These are phyloP conservation scores for Exserohilum rostratum DNA, from an alignment of 2,329 filamentous ascomycete genomes.

Conservation along the genomic window DNA sequence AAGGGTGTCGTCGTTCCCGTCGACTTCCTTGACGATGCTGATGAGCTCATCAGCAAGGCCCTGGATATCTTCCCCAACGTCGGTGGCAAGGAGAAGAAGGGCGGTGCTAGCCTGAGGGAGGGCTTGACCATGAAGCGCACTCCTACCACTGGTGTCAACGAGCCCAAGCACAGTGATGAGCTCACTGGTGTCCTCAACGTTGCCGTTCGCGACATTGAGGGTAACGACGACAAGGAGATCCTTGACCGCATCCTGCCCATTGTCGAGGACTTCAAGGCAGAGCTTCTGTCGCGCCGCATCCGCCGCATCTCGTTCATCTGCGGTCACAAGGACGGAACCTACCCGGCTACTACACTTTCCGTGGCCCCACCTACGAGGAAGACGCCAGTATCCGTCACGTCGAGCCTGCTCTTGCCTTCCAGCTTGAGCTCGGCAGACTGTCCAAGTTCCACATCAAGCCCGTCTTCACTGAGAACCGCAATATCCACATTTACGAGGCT, in stretches of 20 bases:
- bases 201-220: conserved; percentile 87
- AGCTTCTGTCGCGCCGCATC: conserved; percentile 79
- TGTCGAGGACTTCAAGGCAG: conserved; percentile 80
- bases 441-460: conserved; percentile 98
- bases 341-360: conserved; percentile 99
- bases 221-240: conserved; percentile 79
- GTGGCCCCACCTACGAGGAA: conserved; percentile 85
- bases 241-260: conserved; percentile 76
- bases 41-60: conserved; percentile 83
- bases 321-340: conserved; percentile 89
- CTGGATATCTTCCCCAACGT: conserved; percentile 77
- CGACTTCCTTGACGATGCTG: conserved; percentile 90
- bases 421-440: conserved; percentile 91
- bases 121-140: conserved; percentile 69
- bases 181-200: conserved; percentile 92
- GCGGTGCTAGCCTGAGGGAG: conserved; percentile 48
- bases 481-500: conserved; percentile 98
- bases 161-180: conserved; percentile 69
- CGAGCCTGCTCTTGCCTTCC: conserved; percentile 96
- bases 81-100: conserved; percentile 61
- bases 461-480: conserved; percentile 98
- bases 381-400: conserved; percentile 96
- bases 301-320: conserved; percentile 96
- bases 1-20: conserved; percentile 96
- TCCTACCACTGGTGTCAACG: conserved; percentile 48